Evolutionary conservation across 2,329 filamentous ascomycete genomes (phyloP).

Genomic region (Cytospora chrysosperma): DNA sequence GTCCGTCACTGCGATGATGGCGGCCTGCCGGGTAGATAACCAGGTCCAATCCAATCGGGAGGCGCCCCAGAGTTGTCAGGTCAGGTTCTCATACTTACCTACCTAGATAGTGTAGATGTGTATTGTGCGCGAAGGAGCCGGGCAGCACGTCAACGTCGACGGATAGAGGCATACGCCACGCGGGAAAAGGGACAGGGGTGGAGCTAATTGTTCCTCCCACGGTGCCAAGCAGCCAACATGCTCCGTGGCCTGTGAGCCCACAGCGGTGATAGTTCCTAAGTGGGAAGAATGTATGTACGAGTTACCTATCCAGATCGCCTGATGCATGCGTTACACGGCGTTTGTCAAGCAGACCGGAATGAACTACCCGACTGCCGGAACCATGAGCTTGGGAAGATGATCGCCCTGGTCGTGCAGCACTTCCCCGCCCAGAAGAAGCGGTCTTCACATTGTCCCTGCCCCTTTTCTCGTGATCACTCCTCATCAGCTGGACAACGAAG

Average conservation of each 20-base stretch:
- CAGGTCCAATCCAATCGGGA: neutral
- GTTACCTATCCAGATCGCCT: neutral
- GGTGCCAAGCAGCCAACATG: conserved; percentile 13
- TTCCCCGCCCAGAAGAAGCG: neutral
- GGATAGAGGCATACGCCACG: conserved; percentile 17
- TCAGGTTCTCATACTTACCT: neutral
- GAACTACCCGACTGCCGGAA: neutral
- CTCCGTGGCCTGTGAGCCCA: neutral
- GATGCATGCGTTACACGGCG: neutral
- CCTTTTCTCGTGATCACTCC: neutral
- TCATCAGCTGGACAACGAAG: neutral
- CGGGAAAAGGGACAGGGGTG: conserved; percentile 16
- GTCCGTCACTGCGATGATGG: neutral
- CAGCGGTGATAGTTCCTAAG: neutral
- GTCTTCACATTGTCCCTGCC: neutral
- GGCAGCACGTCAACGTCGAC: conserved; percentile 9
- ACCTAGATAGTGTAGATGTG: no score
- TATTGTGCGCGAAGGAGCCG: neutral
- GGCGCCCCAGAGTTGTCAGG: neutral
- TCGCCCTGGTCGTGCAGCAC: neutral
- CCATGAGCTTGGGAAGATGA: neutral
- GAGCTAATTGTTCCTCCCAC: conserved; percentile 22
- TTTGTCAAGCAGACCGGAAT: neutral
- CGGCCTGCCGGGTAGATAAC: neutral
- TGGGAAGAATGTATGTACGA: conserved; percentile 12